Base-by-base conservation (phyloP, 75 land plant genomes). In the Pseudotsuga menziesii region DNA sequence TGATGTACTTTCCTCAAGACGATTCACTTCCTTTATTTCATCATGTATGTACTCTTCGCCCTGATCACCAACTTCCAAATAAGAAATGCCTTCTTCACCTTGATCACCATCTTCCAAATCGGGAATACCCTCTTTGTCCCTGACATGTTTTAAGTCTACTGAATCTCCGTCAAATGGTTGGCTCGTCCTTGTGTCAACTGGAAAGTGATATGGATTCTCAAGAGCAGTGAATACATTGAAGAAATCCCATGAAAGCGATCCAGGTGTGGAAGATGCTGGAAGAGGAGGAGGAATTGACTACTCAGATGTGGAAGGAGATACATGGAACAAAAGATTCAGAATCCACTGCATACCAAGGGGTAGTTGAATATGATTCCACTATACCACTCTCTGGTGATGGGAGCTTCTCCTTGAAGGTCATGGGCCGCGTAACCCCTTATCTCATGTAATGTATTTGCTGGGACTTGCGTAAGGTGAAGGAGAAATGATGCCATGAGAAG, bases 21-120 rank as follows among this genome's bases (percentile, higher is more conserved):
- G 74, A 80, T 77, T 61, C 82, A 14, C 41, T 69, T 66, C 35
- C 86, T 77, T 75, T 27, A 62, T 74, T 69, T 60, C 79, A 69
- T 83, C 78, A 35, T 57, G 74, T 75, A 79, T 79, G 17, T 13
- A 54, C 14, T 41, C 27, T 20, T 74, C 76, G 39, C 64, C 76
- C 12, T 60, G 23, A 56, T 41, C 6, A 63, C 70, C 26, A 67
- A 20, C 48, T 77, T 83, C 11, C 52, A 79, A 81, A 69, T 83
- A 76, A 35, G 44, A 70, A 74, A 79, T 79, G 15, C 15, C 54
- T n/a, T n/a, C n/a, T n/a, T n/a, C n/a, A 35, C 73, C 75, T n/a
- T n/a, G n/a, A 32, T 80, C 89, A 74, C 81, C 84, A 12, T 92
- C 92, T 80, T 86, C 92, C 69, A 83, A 32, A 76, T 88, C 87